Conservation (phyloP, 805 yeast genomes). For the Cyberlindnera bimundalis region DNA sequence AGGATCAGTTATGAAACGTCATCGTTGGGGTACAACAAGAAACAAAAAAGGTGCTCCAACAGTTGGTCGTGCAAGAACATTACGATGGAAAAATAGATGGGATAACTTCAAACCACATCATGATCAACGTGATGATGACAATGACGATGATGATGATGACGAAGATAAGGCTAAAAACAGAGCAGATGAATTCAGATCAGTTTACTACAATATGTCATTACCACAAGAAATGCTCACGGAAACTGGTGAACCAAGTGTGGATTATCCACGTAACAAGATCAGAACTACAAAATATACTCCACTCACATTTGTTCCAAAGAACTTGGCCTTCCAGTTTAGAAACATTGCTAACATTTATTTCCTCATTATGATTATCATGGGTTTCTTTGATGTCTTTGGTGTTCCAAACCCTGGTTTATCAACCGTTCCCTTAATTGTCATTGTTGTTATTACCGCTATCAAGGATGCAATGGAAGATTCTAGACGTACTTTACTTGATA, state of each 20-base stretch:
- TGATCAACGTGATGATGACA: conserved; percentile 26
- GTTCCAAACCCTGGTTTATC: conserved; percentile 74
- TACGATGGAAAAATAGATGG: conserved; percentile 42
- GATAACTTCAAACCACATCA: conserved; percentile 30
- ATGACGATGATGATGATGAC: conserved; percentile 31
- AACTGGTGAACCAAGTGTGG: conserved; percentile 53
- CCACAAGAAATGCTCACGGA: conserved; percentile 59
- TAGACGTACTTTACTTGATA: conserved; percentile 64
- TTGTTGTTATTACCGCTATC: conserved; percentile 69
- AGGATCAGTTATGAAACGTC: conserved; percentile 61
- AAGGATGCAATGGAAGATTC: conserved; percentile 83
- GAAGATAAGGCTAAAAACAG: conserved; percentile 33
- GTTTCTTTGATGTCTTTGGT: conserved; percentile 73
- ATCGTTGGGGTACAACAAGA: conserved; percentile 91
- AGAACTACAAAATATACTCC: conserved; percentile 97
- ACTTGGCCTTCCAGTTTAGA: conserved; percentile 71
- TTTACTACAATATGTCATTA: conserved; percentile 56
- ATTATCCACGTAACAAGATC: conserved; percentile 86
- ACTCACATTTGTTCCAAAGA: conserved; percentile 80
- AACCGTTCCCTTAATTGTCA: conserved; percentile 76
- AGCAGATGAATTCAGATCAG: conserved; percentile 41
- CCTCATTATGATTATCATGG: conserved; percentile 72
- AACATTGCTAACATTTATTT: conserved; percentile 91
- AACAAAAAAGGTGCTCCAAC: conserved; percentile 66
- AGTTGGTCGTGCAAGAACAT: conserved; percentile 56